A percentile compares a stretch with the other conserved stretches of the same genome.
These are phyloP conservation scores for Hymenoscyphus albidus DNA, from an alignment of 2,329 filamentous ascomycete species.

Conservation along the genomic window DNA sequence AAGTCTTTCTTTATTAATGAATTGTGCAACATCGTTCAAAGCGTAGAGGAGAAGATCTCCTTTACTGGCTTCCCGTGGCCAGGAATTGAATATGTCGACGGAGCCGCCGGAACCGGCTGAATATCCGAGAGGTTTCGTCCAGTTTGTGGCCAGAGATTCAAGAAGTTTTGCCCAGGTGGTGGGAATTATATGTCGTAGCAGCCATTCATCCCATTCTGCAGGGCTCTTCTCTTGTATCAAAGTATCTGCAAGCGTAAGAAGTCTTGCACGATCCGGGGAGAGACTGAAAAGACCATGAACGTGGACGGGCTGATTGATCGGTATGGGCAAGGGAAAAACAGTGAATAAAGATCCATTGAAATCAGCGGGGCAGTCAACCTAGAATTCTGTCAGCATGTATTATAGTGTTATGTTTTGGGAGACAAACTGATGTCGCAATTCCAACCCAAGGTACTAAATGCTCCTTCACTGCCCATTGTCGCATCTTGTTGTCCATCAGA, in stretches of 20 bases:
- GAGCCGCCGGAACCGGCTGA: too few species aligned
- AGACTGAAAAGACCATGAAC: conserved; percentile 37
- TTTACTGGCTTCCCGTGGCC: conserved; percentile 19
- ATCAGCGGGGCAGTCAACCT: not conserved
- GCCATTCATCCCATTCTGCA: conserved; percentile 33
- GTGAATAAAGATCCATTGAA: conserved; percentile 32
- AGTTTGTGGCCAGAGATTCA: conserved; percentile 1
- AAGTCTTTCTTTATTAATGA: conserved; percentile 19
- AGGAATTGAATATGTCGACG: conserved; percentile 18
- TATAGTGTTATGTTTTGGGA: not conserved
- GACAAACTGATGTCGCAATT: conserved; percentile 32
- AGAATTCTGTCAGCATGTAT: not conserved
- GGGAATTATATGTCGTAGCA: conserved; percentile 29
- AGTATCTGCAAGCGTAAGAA: conserved; percentile 28
- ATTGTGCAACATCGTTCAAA: conserved; percentile 16
- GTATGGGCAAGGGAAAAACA: conserved; percentile 34
- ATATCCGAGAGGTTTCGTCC: conserved; percentile 1
- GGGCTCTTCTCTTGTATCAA: conserved; percentile 26
- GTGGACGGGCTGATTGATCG: conserved; percentile 35
- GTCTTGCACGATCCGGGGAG: conserved; percentile 34
- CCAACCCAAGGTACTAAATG: conserved; percentile 36
- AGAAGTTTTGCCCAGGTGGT: conserved; percentile 30
- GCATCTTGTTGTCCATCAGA: conserved; percentile 23
- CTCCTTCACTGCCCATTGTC: conserved; percentile 30
- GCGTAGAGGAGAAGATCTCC: conserved; percentile 13